These are phyloP conservation scores for Serpula lacrymans DNA, from an alignment of 768 basidiomycete species.

Conservation along the genomic window DNA sequence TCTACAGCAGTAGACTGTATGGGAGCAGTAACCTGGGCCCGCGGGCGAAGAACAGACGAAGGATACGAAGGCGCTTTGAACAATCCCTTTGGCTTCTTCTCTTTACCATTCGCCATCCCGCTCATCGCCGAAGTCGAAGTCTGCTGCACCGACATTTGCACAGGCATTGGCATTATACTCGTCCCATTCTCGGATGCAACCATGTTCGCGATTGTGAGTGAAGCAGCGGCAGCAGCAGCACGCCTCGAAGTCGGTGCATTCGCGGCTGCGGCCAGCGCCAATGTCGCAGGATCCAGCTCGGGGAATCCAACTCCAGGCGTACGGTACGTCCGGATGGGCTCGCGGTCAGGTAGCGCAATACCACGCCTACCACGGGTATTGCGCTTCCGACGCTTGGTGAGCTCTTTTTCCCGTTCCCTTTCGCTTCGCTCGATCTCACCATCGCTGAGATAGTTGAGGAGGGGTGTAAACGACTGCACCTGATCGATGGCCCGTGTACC, in stretches of 20 bases:
- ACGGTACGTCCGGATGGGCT: slow-evolving; percentile 87
- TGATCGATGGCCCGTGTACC: slow-evolving; percentile 75
- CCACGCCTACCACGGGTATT: slow-evolving; percentile 81
- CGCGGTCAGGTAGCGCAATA: slow-evolving; percentile 85
- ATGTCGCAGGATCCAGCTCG: slow-evolving; percentile 66
- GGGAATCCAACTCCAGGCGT: slow-evolving; percentile 87
- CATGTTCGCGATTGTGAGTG: slow-evolving; percentile 85
- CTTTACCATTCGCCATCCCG: slow-evolving; percentile 45
- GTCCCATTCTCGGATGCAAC: slow-evolving; percentile 89
- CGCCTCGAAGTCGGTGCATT: slow-evolving; percentile 69
- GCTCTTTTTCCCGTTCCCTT: slow-evolving; percentile 91
- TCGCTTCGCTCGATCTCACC: slow-evolving; percentile 88
- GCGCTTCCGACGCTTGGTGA: slow-evolving; percentile 79
- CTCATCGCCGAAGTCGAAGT: slow-evolving; percentile 29
- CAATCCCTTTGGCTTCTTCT: slow-evolving; percentile 66
- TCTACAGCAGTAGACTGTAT: slow-evolving; percentile 70
- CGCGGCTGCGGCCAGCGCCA: slow-evolving; percentile 62
- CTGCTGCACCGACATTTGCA: slow-evolving; percentile 42
- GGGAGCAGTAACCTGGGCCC: slow-evolving; percentile 57
- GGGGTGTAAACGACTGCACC: slow-evolving; percentile 78
- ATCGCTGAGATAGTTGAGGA: slow-evolving; percentile 85
- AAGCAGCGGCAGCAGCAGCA: slow-evolving; percentile 84
- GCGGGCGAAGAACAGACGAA: slow-evolving; percentile 49
- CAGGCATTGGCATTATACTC: slow-evolving; percentile 41
- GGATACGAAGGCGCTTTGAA: slow-evolving; percentile 71